These are phyloP conservation scores for Fusarium azukiicola DNA, from an alignment of 2,329 filamentous ascomycete genomes.

Conservation along the genomic window DNA sequence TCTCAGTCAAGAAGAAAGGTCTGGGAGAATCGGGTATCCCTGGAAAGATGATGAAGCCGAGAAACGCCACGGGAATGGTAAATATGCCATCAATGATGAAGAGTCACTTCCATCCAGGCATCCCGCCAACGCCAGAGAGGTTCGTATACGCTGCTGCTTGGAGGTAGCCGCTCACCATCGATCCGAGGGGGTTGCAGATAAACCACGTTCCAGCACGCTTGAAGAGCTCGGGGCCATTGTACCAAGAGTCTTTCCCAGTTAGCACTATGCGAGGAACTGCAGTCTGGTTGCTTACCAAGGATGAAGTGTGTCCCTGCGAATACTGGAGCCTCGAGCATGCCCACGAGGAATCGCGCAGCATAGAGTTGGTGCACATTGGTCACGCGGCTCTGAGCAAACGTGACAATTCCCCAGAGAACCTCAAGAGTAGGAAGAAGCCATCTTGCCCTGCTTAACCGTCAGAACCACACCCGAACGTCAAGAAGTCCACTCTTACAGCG, in stretches of 20 bases:
- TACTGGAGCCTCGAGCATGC: slow-evolving; percentile 11
- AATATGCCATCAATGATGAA: slow-evolving; percentile 36
- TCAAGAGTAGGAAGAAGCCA: not conserved
- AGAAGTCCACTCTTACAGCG: too few species aligned
- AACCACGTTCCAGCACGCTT: slow-evolving; percentile 35
- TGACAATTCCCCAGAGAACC: slow-evolving; percentile 1
- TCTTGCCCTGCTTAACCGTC: too few species aligned
- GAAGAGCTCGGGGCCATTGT: slow-evolving; percentile 29
- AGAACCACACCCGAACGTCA: too few species aligned
- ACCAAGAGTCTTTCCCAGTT: slow-evolving; percentile 25
- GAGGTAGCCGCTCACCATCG: slow-evolving; percentile 52
- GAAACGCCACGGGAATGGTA: slow-evolving; percentile 28
- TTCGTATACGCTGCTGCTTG: slow-evolving; percentile 64
- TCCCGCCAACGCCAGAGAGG: slow-evolving; percentile 63
- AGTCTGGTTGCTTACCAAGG: not conserved
- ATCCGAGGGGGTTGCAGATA: slow-evolving; percentile 41
- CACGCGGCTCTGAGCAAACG: slow-evolving; percentile 1
- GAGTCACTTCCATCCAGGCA: slow-evolving; percentile 69
- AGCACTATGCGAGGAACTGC: too few species aligned
- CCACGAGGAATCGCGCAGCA: not conserved
- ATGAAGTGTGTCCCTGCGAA: slow-evolving; percentile 13
- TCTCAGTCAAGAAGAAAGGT: slow-evolving; percentile 14
- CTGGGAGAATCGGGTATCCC: slow-evolving; percentile 29
- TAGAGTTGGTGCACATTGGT: slow-evolving; percentile 5
- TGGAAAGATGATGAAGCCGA: slow-evolving; percentile 33